These are phyloP conservation scores for Penicillium mononematosum DNA, from an alignment of 495 filamentous ascomycete species.

Conservation along the genomic window DNA sequence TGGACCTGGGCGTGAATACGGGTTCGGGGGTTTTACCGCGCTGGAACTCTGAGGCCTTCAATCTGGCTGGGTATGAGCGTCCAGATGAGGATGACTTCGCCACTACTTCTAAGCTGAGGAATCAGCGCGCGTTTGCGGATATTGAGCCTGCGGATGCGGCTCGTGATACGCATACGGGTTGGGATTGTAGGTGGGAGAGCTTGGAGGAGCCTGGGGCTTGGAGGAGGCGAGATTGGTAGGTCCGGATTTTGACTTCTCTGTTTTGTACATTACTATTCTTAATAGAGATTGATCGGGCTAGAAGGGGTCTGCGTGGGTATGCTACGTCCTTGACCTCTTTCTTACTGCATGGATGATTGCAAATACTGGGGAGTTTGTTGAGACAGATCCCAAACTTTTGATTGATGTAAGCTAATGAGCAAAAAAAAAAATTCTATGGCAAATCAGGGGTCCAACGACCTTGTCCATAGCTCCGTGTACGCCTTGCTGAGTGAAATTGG, in stretches of 20 bases:
- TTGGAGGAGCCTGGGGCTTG: slow-evolving; percentile 35
- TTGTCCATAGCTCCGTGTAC: slow-evolving; percentile 29
- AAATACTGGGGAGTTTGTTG: not conserved
- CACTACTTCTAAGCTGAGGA: slow-evolving; percentile 36
- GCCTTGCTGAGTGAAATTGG: slow-evolving; percentile 30
- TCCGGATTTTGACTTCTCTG: not conserved
- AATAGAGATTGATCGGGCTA: not conserved
- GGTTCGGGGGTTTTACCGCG: not conserved
- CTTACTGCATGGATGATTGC: not conserved
- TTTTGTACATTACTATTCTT: not conserved
- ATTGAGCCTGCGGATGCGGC: slow-evolving; percentile 17
- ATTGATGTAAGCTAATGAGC: slow-evolving; percentile 21
- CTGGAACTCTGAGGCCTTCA: slow-evolving; percentile 18
- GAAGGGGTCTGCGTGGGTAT: not conserved
- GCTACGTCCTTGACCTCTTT: not conserved
- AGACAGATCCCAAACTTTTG: slow-evolving; percentile 19
- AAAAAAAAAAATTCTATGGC: slow-evolving; percentile 11
- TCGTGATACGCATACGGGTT: slow-evolving; percentile 30
- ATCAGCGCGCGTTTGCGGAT: slow-evolving; percentile 33
- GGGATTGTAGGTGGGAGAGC: slow-evolving; percentile 41
- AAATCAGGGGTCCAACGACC: slow-evolving; percentile 11
- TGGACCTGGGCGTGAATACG: slow-evolving; percentile 25
- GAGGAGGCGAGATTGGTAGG: slow-evolving; percentile 29
- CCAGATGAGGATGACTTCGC: slow-evolving; percentile 35
- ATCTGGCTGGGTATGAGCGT: slow-evolving; percentile 44